Evolutionary conservation across 2,329 filamentous ascomycete species (phyloP).

Genomic region (Chalara sp.): DNA sequence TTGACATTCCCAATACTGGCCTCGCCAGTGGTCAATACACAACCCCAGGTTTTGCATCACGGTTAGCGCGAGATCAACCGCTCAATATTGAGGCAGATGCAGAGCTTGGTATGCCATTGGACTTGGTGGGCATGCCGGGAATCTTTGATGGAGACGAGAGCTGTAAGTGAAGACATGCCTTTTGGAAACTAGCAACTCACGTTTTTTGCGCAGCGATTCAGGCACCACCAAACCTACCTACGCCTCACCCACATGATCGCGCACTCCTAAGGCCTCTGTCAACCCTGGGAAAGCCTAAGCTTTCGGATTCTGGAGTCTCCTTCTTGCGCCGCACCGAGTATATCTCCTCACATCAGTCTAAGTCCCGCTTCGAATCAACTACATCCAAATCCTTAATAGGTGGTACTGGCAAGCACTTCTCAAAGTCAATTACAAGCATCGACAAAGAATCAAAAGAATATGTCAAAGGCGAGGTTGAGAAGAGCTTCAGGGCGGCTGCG

Average conservation of each 20-base stretch:
- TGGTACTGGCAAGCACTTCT: conserved; percentile 27
- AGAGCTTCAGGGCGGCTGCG: conserved; percentile 50
- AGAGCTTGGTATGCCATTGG: conserved; percentile 94
- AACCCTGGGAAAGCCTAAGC: conserved; percentile 76
- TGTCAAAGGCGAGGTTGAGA: conserved; percentile 63
- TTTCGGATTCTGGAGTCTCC: conserved; percentile 71
- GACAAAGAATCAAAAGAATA: conserved; percentile 56
- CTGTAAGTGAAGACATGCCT: conserved; percentile 50
- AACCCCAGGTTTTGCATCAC: conserved; percentile 80
- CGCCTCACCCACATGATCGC: conserved; percentile 77
- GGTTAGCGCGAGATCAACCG: conserved; percentile 83
- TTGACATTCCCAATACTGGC: conserved; percentile 93
- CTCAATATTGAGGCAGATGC: conserved; percentile 96
- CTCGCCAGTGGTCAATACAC: conserved; percentile 84
- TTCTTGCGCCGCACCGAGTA: conserved; percentile 97
- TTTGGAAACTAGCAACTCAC: conserved; percentile 14
- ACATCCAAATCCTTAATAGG: conserved; percentile 45
- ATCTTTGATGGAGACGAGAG: conserved; percentile 93
- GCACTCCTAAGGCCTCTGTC: conserved; percentile 77
- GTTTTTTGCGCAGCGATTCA: conserved; percentile 60
- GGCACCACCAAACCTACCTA: conserved; percentile 62
- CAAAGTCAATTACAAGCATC: conserved; percentile 38
- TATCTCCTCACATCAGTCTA: conserved; percentile 59
- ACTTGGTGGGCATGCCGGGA: conserved; percentile 88
- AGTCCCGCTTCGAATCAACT: conserved; percentile 42